Conservation (phyloP, 345 rosid genomes). For the Bruguiera sexangula region DNA sequence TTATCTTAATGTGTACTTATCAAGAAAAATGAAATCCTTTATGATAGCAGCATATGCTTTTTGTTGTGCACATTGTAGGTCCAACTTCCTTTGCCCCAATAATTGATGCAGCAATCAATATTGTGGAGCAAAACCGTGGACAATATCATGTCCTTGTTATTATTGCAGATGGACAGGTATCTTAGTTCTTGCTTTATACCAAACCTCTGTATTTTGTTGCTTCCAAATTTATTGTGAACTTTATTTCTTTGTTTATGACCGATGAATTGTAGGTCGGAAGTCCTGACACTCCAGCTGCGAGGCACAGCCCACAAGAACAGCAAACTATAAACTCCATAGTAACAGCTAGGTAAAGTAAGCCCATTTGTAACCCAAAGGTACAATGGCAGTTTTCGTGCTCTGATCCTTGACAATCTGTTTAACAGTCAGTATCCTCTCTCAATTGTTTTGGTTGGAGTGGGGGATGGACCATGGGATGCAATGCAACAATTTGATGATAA, state of each 20-base stretch:
- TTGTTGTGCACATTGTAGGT: conserved; percentile 38
- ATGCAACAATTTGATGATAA: conserved; percentile 88
- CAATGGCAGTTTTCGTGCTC: conserved; percentile 7
- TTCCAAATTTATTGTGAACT: background rate
- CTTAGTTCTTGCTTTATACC: conserved; percentile 3
- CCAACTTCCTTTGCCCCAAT: conserved; percentile 96
- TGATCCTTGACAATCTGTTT: conserved; percentile 18
- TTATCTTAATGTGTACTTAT: background rate
- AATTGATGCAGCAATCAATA: conserved; percentile 77
- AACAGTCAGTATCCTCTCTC: conserved; percentile 80
- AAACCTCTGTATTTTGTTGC: background rate
- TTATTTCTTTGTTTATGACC: conserved; percentile 2
- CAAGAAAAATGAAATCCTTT: background rate
- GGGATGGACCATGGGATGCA: conserved; percentile 98
- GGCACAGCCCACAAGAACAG: conserved; percentile 76
- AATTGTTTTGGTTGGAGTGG: conserved; percentile 86
- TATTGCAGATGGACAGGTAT: conserved; percentile 91
- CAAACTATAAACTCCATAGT: conserved; percentile 76
- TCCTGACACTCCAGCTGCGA: conserved; percentile 57
- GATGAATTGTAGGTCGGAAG: conserved; percentile 51
- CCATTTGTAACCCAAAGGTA: background rate
- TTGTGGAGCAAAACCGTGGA: conserved; percentile 64
- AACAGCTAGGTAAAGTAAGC: conserved; percentile 71
- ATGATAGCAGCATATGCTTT: background rate
- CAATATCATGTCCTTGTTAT: conserved; percentile 92